Percentiles rank a stretch among this genome's conserved stretches.
Evolutionary conservation across 176 grass and related monocot species (phyloP).

Genomic region (Oryza glaberrima): DNA sequence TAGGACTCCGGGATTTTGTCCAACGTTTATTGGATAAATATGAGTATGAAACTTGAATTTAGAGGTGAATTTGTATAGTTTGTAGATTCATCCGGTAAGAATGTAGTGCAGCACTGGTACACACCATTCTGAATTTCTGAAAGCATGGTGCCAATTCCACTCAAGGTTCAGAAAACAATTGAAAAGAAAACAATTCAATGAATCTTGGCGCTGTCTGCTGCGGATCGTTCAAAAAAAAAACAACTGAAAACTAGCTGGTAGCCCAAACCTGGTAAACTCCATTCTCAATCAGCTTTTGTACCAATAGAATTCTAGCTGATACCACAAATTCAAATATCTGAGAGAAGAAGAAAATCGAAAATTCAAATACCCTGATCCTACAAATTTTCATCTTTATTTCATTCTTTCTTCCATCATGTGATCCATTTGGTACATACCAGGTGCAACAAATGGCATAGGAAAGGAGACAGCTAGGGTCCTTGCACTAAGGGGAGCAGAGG

Average conservation of each 20-base stretch:
- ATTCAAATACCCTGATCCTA: neutral
- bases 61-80: neutral
- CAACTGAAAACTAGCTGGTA: neutral
- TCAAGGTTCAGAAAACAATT: no score
- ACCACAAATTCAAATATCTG: neutral
- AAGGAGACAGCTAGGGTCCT: slow-evolving; percentile 77
- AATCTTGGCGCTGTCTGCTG: no score
- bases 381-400: neutral
- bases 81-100: neutral
- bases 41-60: neutral
- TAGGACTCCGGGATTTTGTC: neutral
- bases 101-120: neutral
- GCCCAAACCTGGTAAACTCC: neutral
- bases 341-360: neutral
- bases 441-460: slow-evolving; percentile 80
- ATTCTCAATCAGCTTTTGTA: neutral
- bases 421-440: slow-evolving; percentile 23
- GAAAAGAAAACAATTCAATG: no score
- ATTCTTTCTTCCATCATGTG: neutral
- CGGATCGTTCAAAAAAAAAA: no score
- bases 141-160: neutral
- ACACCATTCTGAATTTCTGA: neutral
- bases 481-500: slow-evolving; percentile 67
- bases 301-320: neutral
- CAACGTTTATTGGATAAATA: neutral